Conservation (phyloP, 768 basidiomycete genomes). For the Tulasnella sp. region DNA sequence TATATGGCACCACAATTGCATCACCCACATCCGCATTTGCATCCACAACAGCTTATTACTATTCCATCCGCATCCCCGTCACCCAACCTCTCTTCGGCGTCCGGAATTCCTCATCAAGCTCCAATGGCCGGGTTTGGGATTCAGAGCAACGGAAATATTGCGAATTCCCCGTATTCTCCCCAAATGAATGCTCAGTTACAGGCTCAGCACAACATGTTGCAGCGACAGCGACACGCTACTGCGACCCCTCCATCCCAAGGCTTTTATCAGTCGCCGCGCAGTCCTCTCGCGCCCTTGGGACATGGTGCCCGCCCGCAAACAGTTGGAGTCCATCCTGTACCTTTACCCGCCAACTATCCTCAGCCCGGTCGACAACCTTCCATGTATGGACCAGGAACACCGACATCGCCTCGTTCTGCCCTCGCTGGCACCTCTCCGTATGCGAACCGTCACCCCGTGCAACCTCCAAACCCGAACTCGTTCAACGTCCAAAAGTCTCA, state of each 20-base stretch:
- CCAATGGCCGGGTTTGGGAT: background rate
- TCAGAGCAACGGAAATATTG: background rate
- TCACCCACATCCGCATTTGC: slow-evolving; percentile 23
- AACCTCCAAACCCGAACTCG: slow-evolving; percentile 19
- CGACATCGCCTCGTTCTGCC: background rate
- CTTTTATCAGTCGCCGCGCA: background rate
- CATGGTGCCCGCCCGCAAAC: background rate
- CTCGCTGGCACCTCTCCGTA: background rate
- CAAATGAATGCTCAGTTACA: slow-evolving; percentile 14
- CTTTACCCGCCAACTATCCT: background rate
- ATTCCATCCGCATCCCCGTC: slow-evolving; percentile 24
- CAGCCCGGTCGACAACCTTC: background rate
- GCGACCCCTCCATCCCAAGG: background rate
- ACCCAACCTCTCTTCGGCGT: slow-evolving; percentile 13
- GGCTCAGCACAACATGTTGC: slow-evolving; percentile 1
- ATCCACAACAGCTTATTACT: slow-evolving; percentile 20
- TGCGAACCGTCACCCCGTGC: background rate
- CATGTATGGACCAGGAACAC: background rate
- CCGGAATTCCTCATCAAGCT: background rate
- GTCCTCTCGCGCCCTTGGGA: background rate
- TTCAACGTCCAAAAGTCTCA: slow-evolving; percentile 20
- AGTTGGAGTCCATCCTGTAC: background rate
- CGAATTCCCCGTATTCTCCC: background rate
- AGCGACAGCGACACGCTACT: background rate
- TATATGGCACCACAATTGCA: slow-evolving; percentile 15